A percentile compares a stretch with the other conserved stretches of the same genome.
phyloP scores from a whole-genome alignment of 1,284 basidiomycete genomes.

The Malassezia pachydermatis region DNA sequence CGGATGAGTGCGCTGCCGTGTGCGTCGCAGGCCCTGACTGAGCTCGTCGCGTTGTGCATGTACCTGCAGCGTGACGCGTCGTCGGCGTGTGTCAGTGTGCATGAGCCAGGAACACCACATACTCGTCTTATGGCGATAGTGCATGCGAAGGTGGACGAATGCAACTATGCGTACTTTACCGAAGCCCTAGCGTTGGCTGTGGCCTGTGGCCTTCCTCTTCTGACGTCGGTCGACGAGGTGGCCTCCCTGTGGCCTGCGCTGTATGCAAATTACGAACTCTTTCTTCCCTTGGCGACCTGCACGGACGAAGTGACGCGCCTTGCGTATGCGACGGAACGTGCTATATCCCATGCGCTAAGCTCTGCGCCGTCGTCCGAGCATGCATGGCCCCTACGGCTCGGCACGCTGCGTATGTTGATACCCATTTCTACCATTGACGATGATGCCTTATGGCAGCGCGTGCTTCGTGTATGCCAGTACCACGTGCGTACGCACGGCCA shows the following conservation, averaged over 20 bases:
- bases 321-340: slow-evolving; percentile 26
- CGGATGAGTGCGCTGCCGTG: background rate
- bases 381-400: slow-evolving; percentile 16
- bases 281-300: too few relatives aligned
- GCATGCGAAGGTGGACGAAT: too few relatives aligned
- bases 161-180: too few relatives aligned
- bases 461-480: too few relatives aligned
- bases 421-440: slow-evolving; percentile 25
- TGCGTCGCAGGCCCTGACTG: slow-evolving; percentile 11
- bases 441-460: slow-evolving; percentile 30
- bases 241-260: background rate
- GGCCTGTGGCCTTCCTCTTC: slow-evolving; percentile 15
- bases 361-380: slow-evolving; percentile 19
- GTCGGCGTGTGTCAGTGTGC: background rate
- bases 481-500: too few relatives aligned
- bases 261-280: background rate
- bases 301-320: too few relatives aligned
- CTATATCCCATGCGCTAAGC: slow-evolving; percentile 21
- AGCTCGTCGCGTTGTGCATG: slow-evolving; percentile 4
- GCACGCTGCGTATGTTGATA: slow-evolving; percentile 23
- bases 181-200: too few relatives aligned
- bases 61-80: background rate
- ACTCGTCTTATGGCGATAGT: too few relatives aligned
- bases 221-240: slow-evolving; percentile 3
- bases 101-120: background rate